phyloP scores from a whole-genome alignment of 257 asterid species.

The Cinchona pubescens region DNA sequence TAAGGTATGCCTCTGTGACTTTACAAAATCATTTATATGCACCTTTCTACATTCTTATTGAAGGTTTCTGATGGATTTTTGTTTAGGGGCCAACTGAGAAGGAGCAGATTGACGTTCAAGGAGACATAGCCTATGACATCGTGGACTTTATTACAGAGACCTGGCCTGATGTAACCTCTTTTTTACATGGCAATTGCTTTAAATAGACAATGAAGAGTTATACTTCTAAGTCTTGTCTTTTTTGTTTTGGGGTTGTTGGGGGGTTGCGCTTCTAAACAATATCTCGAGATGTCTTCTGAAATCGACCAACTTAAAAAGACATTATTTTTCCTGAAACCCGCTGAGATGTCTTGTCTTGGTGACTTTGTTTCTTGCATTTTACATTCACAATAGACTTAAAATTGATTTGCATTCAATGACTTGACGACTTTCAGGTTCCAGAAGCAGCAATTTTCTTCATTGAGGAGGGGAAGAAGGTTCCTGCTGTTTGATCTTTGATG shows the following conservation, averaged over 20 bases:
- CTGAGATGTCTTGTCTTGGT: no score
- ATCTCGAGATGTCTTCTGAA: no score
- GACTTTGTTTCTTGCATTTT: neutral
- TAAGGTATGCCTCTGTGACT: conserved; percentile 49
- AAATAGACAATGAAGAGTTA: neutral
- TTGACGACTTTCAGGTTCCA: conserved; percentile 55
- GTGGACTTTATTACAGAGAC: conserved; percentile 95
- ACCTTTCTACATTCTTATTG: neutral
- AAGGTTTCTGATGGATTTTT: conserved; percentile 19
- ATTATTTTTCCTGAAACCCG: no score
- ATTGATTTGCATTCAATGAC: conserved; percentile 1
- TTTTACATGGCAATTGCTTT: neutral
- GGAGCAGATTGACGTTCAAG: conserved; percentile 98
- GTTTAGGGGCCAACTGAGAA: conserved; percentile 96
- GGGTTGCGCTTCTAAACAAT: no score
- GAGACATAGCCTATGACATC: conserved; percentile 91
- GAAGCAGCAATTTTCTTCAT: conserved; percentile 81
- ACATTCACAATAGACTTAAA: neutral
- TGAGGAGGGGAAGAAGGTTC: conserved; percentile 91
- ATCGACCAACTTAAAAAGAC: no score
- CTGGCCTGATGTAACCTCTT: conserved; percentile 79
- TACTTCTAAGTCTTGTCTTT: neutral
- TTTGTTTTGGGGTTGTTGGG: neutral
- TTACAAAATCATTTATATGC: conserved; percentile 3
- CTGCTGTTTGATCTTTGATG: conserved; percentile 50